phyloP scores from a whole-genome alignment of 2,329 filamentous ascomycete species.

The Canariomyces notabilis region DNA sequence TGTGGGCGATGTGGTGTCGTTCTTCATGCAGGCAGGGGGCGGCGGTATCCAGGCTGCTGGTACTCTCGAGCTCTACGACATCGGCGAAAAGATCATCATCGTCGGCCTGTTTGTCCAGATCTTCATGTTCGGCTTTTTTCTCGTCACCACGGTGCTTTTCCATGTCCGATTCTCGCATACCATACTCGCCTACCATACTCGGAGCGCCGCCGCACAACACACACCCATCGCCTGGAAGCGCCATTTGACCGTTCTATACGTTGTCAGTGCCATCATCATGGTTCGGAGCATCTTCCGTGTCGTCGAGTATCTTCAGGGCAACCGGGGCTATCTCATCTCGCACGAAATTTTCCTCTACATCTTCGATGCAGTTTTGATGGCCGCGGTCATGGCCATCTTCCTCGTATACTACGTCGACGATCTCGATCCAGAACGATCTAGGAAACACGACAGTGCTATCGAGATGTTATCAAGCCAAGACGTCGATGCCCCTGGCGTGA shows the following conservation, averaged over 20 bases:
- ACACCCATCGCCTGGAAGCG: slow-evolving; percentile 24
- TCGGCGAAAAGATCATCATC: slow-evolving; percentile 46
- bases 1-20: slow-evolving; percentile 28
- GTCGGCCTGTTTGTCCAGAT: slow-evolving; percentile 36
- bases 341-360: slow-evolving; percentile 40
- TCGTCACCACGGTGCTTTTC: not conserved
- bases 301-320: slow-evolving; percentile 43
- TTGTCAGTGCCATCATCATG: slow-evolving; percentile 37
- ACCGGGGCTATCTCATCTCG: slow-evolving; percentile 36
- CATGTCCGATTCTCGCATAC: no score
- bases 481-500: no score
- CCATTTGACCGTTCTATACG: slow-evolving; percentile 31
- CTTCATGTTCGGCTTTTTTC: slow-evolving; percentile 2
- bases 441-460: no score
- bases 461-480: no score
- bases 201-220: no score
- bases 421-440: no score
- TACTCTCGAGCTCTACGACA: slow-evolving; percentile 25
- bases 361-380: slow-evolving; percentile 41
- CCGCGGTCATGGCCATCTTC: slow-evolving; percentile 36
- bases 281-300: slow-evolving; percentile 43
- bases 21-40: slow-evolving; percentile 29
- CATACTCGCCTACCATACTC: no score
- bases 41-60: slow-evolving; percentile 28
- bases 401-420: slow-evolving; percentile 24